Conservation (phyloP, 225 moss, liverwort and hornwort genomes). For the Pseudoscleropodium purum region DNA sequence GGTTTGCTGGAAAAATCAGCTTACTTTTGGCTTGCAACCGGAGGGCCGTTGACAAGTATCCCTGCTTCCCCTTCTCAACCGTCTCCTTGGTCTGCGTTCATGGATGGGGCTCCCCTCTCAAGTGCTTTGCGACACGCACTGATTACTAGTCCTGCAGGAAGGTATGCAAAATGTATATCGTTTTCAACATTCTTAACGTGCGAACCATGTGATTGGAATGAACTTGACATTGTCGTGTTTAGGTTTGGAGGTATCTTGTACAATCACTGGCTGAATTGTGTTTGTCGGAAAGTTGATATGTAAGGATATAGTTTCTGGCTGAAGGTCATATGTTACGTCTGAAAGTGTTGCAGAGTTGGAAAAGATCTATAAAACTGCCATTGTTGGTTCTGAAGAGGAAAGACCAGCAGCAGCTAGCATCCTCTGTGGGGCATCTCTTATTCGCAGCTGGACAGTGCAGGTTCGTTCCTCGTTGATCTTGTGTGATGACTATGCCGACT, state of each 20-base stretch:
- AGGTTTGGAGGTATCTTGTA: neutral
- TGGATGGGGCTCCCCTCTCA: constrained; percentile 81
- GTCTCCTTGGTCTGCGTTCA: constrained; percentile 80
- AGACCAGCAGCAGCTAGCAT: constrained; percentile 82
- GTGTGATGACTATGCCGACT: neutral
- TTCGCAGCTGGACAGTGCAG: constrained; percentile 93
- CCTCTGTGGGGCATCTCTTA: constrained; percentile 84
- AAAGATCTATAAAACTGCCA: constrained; percentile 70
- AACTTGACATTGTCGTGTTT: neutral
- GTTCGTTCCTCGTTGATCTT: constrained; percentile 17
- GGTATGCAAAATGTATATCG: constrained; percentile 27
- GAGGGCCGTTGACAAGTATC: constrained; percentile 32
- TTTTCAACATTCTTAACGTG: neutral
- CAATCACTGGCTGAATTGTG: neutral
- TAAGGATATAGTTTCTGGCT: neutral
- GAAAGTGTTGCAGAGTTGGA: constrained; percentile 80
- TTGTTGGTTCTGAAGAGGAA: constrained; percentile 79
- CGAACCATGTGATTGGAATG: neutral
- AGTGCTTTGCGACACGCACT: constrained; percentile 55
- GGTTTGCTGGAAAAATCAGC: constrained; percentile 74
- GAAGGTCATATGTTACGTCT: constrained; percentile 15
- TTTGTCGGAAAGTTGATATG: neutral
- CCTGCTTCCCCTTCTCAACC: constrained; percentile 42
- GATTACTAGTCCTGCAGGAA: constrained; percentile 64
- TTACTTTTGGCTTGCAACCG: constrained; percentile 72